phyloP scores from a whole-genome alignment of 306 rosid species.

The Acacia crassicarpa region DNA sequence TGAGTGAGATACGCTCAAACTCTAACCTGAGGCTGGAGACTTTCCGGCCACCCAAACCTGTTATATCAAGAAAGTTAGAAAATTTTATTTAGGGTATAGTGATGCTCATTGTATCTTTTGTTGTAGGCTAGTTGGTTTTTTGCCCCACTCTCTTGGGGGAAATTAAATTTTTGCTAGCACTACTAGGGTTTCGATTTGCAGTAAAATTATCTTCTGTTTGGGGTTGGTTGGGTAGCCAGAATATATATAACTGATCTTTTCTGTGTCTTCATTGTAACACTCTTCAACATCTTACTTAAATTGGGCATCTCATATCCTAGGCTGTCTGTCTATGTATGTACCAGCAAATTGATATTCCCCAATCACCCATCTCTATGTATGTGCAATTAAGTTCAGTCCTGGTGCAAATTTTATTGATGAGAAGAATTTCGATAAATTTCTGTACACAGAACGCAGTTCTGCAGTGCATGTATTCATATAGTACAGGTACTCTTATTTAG shows the following conservation, averaged over 20 bases:
- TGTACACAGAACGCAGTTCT: too few relatives aligned
- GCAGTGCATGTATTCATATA: too few relatives aligned
- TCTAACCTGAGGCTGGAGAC: constrained; percentile 64
- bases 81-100: constrained; percentile 63
- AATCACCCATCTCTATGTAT: background rate
- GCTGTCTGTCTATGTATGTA: background rate
- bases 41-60: constrained; percentile 62
- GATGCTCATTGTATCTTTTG: constrained; percentile 63
- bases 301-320: constrained; percentile 47
- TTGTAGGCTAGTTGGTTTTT: constrained; percentile 24
- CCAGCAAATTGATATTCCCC: background rate
- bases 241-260: constrained; percentile 35
- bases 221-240: constrained; percentile 44
- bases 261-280: background rate
- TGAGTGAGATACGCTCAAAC: constrained; percentile 42
- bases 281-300: background rate
- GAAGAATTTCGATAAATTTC: too few relatives aligned
- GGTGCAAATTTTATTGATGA: background rate
- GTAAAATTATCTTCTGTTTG: constrained; percentile 39
- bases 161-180: constrained; percentile 37
- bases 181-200: constrained; percentile 54
- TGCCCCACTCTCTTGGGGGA: background rate
- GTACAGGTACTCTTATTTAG: too few relatives aligned
- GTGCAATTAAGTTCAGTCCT: background rate
- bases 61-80: constrained; percentile 61